Evolutionary conservation across 2,329 filamentous ascomycete genomes (phyloP), one percentile per base, ranked within the genome.

Genomic region (Drechslerella coelobrocha): DNA sequence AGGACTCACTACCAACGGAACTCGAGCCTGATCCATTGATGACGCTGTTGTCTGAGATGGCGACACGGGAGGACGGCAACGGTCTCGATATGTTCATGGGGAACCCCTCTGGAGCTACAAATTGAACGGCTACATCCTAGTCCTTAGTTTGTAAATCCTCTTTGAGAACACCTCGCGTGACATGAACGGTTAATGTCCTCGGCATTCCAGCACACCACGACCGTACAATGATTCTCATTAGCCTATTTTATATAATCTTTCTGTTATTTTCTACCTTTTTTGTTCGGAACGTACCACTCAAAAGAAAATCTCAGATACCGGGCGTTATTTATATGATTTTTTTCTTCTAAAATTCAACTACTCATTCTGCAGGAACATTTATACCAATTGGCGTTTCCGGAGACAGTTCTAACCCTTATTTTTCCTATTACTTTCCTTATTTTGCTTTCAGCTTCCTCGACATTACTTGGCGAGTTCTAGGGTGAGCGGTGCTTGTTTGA

Each of bases 61-160:
- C 66, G 14, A 71, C 66, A 12, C 66, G 66, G 6, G 66, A 71
- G 23, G 66, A 71, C 45, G 66, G 59, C 1, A 69, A 62, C 17
- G 26, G 53, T 27, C 48, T 71, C 2, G 66, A 71, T 43, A 71
- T 71, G 66, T 71, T 71, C 21, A 71, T 71, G 66, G 66, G 59
- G 7, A 71, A 71, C 31, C 66, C 66, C 27, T 60, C 66, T 2
- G 59, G 66, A 19, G 19, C 66, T 27, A 53, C 45, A 23, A 71
- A 71, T 29, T 71, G n/a, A 47, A 59, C 14, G 23, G 17, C 24
- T 24, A 2, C 41, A 24, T 5, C n/a, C 7, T 41, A 41, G 37
- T 31, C 12, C 6, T 6, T 31, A 12, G 29, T 31, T 31, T 12
- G 6, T 12, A 31, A 31, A 31, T 12, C 29, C 29, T 12, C 29